Evolutionary conservation across 2,329 filamentous ascomycete genomes (phyloP).

Genomic region (Clonostachys rhizophaga): DNA sequence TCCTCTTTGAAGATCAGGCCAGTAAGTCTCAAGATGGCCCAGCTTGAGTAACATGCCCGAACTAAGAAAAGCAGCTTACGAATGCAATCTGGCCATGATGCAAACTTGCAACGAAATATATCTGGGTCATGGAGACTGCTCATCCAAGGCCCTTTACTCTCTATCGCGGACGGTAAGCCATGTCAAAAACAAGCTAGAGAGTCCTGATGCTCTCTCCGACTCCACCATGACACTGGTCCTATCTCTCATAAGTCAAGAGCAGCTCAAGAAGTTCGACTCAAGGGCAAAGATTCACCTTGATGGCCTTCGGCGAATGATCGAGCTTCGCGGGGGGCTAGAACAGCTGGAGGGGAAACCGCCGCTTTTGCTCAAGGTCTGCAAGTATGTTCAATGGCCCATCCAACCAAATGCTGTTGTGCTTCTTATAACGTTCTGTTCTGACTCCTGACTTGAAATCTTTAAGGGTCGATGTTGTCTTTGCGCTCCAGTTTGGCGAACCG

Average conservation of each 20-base stretch:
- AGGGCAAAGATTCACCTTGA: constrained; percentile 35
- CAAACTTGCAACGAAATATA: constrained; percentile 11
- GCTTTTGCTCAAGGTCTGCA: constrained; percentile 1
- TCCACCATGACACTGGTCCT: constrained; percentile 11
- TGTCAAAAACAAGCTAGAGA: constrained; percentile 11
- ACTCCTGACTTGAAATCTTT: constrained; percentile 3
- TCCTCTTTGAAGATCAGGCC: constrained; percentile 5
- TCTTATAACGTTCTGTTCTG: constrained; percentile 10
- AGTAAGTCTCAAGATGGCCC: constrained; percentile 3
- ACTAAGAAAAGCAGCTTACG: constrained; percentile 7
- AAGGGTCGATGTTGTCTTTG: background rate
- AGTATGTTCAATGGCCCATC: constrained; percentile 8
- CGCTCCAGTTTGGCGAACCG: background rate
- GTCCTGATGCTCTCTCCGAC: constrained; percentile 13
- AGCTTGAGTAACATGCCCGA: too few species aligned
- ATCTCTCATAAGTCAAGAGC: constrained; percentile 8
- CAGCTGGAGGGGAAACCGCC: constrained; percentile 2
- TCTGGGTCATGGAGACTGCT: constrained; percentile 9
- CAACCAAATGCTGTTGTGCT: constrained; percentile 11
- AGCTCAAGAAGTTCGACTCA: background rate
- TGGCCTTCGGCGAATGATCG: constrained; percentile 33
- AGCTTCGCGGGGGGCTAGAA: constrained; percentile 34
- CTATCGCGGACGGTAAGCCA: constrained; percentile 12
- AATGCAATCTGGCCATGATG: constrained; percentile 8
- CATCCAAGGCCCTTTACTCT: constrained; percentile 9